A percentile compares a stretch with the other conserved stretches of the same genome.
These are phyloP conservation scores for Pseudotulostoma volvatum DNA, from an alignment of 495 filamentous ascomycete species.

Conservation along the genomic window DNA sequence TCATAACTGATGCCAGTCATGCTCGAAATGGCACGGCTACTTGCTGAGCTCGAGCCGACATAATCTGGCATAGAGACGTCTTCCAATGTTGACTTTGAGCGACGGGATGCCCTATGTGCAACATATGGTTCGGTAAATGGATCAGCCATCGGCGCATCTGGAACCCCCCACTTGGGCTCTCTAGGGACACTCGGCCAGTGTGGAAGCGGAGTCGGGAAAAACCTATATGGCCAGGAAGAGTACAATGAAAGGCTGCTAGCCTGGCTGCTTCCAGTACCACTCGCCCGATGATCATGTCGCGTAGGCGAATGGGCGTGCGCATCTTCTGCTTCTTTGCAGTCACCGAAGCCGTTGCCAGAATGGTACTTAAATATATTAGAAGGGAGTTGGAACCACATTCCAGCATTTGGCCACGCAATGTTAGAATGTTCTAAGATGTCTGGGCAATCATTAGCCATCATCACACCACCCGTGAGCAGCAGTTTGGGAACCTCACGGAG, in stretches of 20 bases:
- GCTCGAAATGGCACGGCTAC: conserved; percentile 27
- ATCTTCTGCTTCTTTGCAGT: conserved; percentile 20
- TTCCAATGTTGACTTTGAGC: conserved; percentile 26
- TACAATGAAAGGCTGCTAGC: conserved; percentile 9
- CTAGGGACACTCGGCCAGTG: conserved; percentile 6
- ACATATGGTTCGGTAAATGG: conserved; percentile 24
- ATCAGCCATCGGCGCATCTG: conserved; percentile 14
- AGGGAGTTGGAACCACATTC: conserved; percentile 46
- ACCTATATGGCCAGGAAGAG: conserved; percentile 15
- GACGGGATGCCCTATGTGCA: conserved; percentile 19
- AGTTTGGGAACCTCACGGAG: conserved; percentile 34
- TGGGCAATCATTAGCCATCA: conserved; percentile 16
- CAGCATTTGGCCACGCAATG: conserved; percentile 71
- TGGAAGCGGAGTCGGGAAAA: conserved; percentile 10
- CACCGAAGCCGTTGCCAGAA: conserved; percentile 11
- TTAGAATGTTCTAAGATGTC: conserved; percentile 57
- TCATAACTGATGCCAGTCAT: conserved; percentile 30
- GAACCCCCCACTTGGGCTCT: conserved; percentile 13
- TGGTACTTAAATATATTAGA: conserved; percentile 23
- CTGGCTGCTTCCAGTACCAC: conserved; percentile 5
- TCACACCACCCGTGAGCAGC: no score
- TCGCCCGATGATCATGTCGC: conserved; percentile 12
- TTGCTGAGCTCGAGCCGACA: conserved; percentile 20
- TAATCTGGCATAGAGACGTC: conserved; percentile 41
- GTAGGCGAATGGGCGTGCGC: conserved; percentile 36